These are phyloP conservation scores for Hygrophoropsis aurantiaca DNA, from an alignment of 768 basidiomycete species.

Conservation along the genomic window DNA sequence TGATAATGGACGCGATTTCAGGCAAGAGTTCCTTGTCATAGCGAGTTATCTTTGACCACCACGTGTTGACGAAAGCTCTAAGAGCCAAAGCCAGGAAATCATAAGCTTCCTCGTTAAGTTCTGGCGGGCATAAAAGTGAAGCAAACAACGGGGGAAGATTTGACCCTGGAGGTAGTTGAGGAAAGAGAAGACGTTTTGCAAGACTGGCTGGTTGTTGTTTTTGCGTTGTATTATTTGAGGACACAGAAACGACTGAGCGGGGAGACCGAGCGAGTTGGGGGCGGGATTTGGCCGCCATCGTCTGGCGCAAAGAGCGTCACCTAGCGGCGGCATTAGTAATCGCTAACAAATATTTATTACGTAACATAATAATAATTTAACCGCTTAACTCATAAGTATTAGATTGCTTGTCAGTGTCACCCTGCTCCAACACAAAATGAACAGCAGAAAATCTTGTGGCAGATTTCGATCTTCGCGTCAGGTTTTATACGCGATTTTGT, in stretches of 20 bases:
- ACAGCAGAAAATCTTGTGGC: too few species aligned
- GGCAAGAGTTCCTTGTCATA: slow-evolving; percentile 84
- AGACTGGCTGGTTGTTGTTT: slow-evolving; percentile 37
- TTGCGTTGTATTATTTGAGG: slow-evolving; percentile 14
- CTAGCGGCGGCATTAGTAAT: too few species aligned
- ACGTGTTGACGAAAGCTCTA: slow-evolving; percentile 76
- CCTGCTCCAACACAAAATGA: slow-evolving; percentile 1
- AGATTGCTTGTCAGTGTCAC: too few species aligned
- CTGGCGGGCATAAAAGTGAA: slow-evolving; percentile 41
- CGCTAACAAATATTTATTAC: too few species aligned
- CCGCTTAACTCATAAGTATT: too few species aligned
- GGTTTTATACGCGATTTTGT: slow-evolving; percentile 4
- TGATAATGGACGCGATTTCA: slow-evolving; percentile 60
- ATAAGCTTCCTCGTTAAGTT: slow-evolving; percentile 59
- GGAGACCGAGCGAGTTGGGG: slow-evolving; percentile 12
- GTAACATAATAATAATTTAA: too few species aligned
- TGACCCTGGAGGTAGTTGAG: slow-evolving; percentile 40
- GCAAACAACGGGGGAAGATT: slow-evolving; percentile 56
- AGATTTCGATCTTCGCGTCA: too few species aligned
- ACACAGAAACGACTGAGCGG: slow-evolving; percentile 23
- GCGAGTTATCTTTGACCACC: slow-evolving; percentile 83
- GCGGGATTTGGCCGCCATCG: slow-evolving; percentile 5
- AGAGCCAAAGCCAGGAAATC: slow-evolving; percentile 79
- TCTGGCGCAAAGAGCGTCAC: background rate
- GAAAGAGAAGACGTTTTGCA: slow-evolving; percentile 65